A percentile compares a stretch with the other conserved stretches of the same genome.
Evolutionary conservation across 2,329 filamentous ascomycete genomes (phyloP).

Genomic region (Pseudocercospora musae): DNA sequence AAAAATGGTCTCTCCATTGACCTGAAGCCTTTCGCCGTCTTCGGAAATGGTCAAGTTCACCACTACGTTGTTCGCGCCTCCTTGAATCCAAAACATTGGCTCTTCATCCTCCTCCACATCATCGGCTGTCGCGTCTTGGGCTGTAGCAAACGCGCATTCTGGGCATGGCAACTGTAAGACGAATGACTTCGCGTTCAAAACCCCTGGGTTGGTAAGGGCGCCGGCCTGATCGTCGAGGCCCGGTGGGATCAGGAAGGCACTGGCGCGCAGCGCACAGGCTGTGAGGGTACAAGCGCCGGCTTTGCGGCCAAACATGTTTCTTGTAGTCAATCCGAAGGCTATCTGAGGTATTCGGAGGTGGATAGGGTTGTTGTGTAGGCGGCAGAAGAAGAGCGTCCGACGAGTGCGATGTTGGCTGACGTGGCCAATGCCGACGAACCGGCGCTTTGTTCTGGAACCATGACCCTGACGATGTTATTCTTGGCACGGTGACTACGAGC

Average conservation of each 20-base stretch:
- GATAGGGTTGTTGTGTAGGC: background rate
- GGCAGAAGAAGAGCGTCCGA: background rate
- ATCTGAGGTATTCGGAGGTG: background rate
- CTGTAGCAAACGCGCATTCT: constrained; percentile 49
- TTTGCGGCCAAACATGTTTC: constrained; percentile 34
- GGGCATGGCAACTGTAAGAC: constrained; percentile 53
- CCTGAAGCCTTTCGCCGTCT: constrained; percentile 46
- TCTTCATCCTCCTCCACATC: constrained; percentile 24
- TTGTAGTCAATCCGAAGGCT: constrained; percentile 14
- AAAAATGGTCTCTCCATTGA: constrained; percentile 63
- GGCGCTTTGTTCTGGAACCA: background rate
- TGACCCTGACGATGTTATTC: background rate
- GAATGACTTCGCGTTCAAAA: constrained; percentile 42
- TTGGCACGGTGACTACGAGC: background rate
- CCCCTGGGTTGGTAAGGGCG: constrained; percentile 5
- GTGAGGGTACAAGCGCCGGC: constrained; percentile 30
- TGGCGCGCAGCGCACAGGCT: constrained; percentile 32
- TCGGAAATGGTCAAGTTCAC: constrained; percentile 55
- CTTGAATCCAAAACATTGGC: constrained; percentile 31
- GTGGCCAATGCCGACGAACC: background rate
- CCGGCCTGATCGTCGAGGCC: constrained; percentile 30
- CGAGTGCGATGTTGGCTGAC: background rate
- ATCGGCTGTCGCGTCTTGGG: constrained; percentile 21
- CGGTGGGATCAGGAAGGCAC: constrained; percentile 55
- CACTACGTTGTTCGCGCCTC: constrained; percentile 33